phyloP scores from a whole-genome alignment of 2,329 filamentous ascomycete genomes.

The Pseudogymnoascus sp. region DNA sequence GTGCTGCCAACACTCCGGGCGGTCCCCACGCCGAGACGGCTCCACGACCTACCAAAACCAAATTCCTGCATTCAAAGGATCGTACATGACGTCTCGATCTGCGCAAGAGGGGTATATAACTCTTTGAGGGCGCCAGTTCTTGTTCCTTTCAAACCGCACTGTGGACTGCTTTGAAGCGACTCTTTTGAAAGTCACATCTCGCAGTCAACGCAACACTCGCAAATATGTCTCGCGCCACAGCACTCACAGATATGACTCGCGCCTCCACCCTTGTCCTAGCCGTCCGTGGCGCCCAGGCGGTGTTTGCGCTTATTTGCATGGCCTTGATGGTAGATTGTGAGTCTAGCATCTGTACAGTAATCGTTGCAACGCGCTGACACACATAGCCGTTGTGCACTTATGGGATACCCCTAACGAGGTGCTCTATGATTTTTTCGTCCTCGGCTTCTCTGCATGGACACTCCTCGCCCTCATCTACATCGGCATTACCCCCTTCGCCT shows the following conservation, averaged over 20 bases:
- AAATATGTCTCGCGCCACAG: background rate
- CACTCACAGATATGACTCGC: background rate
- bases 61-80: background rate
- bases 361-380: background rate
- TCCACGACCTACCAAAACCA: background rate
- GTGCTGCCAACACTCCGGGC: background rate
- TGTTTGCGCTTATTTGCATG: background rate
- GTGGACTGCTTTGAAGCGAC: background rate
- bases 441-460: background rate
- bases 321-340: background rate
- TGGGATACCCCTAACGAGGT: background rate
- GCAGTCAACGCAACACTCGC: background rate
- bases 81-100: background rate
- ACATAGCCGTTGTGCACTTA: background rate
- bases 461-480: background rate
- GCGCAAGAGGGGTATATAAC: background rate
- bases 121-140: background rate
- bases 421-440: background rate
- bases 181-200: background rate
- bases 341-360: background rate
- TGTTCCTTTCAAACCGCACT: background rate
- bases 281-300: background rate
- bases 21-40: background rate
- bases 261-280: background rate
- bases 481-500: background rate